Conservation (phyloP, 2,329 filamentous ascomycete species). For the Sporothrix curviconia region DNA sequence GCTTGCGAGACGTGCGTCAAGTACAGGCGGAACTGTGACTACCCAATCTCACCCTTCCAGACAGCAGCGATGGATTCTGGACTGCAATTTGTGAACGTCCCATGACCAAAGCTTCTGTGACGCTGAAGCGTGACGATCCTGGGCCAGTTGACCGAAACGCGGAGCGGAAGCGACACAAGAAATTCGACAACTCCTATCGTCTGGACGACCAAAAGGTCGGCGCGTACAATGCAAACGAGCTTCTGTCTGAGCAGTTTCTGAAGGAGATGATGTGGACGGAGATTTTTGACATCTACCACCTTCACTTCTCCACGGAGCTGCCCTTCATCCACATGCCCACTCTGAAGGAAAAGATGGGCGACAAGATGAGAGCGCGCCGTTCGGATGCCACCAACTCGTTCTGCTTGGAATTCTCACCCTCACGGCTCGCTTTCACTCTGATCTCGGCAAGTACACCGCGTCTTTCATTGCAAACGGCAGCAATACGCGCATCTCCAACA, state of each 20-base stretch:
- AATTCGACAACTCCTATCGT: slow-evolving; percentile 37
- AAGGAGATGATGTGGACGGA: slow-evolving; percentile 62
- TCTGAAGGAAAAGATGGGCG: slow-evolving; percentile 48
- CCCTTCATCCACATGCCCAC: slow-evolving; percentile 64
- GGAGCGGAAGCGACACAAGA: slow-evolving; percentile 44
- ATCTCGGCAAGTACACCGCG: slow-evolving; percentile 49
- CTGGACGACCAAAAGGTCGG: slow-evolving; percentile 32
- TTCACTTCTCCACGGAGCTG: slow-evolving; percentile 66
- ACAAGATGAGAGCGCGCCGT: slow-evolving; percentile 30
- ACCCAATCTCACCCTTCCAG: slow-evolving; percentile 53
- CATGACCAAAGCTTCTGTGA: slow-evolving; percentile 18
- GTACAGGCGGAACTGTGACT: slow-evolving; percentile 64
- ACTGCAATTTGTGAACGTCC: slow-evolving; percentile 1
- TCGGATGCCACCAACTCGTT: slow-evolving; percentile 42
- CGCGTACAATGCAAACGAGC: slow-evolving; percentile 44
- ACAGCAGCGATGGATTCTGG: too few relatives aligned
- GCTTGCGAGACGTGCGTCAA: slow-evolving; percentile 70
- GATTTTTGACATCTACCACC: slow-evolving; percentile 62
- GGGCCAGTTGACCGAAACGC: slow-evolving; percentile 32
- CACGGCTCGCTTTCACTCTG: slow-evolving; percentile 61
- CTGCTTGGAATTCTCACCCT: slow-evolving; percentile 62
- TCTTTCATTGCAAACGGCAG: slow-evolving; percentile 29
- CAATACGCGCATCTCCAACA: slow-evolving; percentile 29
- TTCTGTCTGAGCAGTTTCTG: slow-evolving; percentile 55
- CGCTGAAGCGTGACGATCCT: slow-evolving; percentile 36